Percentiles rank a stretch among this genome's conserved stretches.
Conservation (phyloP, 805 yeast species). For the Cyberlindnera maclurae region DNA sequence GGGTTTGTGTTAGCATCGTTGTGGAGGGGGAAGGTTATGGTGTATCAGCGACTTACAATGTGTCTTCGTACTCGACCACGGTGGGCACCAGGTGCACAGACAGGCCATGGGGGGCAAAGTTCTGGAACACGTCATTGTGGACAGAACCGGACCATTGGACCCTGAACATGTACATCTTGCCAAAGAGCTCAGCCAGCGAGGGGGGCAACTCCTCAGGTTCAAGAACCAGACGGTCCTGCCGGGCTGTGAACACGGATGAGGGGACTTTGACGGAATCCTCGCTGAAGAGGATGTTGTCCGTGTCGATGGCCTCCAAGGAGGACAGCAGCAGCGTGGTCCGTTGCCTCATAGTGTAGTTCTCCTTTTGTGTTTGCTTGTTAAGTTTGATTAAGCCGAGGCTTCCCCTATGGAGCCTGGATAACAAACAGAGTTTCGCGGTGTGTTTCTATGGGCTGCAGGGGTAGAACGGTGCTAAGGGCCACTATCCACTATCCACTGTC, state of each 20-base stretch:
- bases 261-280: slow-evolving; percentile 15
- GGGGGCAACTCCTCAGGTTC: slow-evolving; percentile 15
- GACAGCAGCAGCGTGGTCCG: slow-evolving; percentile 16
- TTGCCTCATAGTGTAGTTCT: slow-evolving; percentile 9
- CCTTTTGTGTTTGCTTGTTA: too few species aligned
- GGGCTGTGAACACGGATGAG: slow-evolving; percentile 12
- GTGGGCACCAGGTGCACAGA: slow-evolving; percentile 17
- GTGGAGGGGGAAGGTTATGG: neutral
- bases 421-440: too few species aligned
- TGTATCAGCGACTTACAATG: slow-evolving; percentile 8
- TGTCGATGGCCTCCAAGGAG: slow-evolving; percentile 17
- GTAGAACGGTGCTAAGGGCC: too few species aligned
- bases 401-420: too few species aligned
- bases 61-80: slow-evolving; percentile 15
- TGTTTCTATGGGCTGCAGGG: too few species aligned
- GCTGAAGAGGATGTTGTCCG: slow-evolving; percentile 17
- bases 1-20: slow-evolving; percentile 1
- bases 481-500: too few species aligned
- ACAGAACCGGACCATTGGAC: slow-evolving; percentile 14
- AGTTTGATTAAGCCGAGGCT: too few species aligned
- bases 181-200: slow-evolving; percentile 7
- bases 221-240: slow-evolving; percentile 18
- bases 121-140: slow-evolving; percentile 10
- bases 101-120: slow-evolving; percentile 15
- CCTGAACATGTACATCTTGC: slow-evolving; percentile 13